Evolutionary conservation across 805 yeast genomes (phyloP).

Genomic region (Suhomyces sp.): DNA sequence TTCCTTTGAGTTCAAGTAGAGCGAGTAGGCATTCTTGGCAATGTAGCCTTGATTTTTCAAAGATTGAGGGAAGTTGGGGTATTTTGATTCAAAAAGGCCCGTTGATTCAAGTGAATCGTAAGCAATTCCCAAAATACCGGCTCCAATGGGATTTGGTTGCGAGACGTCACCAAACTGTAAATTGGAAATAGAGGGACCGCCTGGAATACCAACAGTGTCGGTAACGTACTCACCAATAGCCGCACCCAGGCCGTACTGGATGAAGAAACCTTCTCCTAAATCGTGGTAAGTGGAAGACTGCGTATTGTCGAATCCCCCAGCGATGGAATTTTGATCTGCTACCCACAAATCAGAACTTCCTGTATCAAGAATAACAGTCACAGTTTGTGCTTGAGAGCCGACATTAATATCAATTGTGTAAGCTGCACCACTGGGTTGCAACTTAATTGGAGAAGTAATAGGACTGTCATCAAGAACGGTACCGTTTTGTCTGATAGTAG

Average conservation of each 20-base stretch:
- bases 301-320: conserved; percentile 19
- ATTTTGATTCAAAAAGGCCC: neutral
- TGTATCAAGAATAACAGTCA: conserved; percentile 11
- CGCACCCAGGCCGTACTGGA: conserved; percentile 20
- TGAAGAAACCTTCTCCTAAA: neutral
- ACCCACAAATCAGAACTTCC: conserved; percentile 12
- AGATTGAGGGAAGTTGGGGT: conserved; percentile 15
- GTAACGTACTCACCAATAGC: conserved; percentile 6
- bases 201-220: conserved; percentile 4
- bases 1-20: conserved; percentile 19
- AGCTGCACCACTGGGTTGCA: neutral
- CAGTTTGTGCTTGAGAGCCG: conserved; percentile 8
- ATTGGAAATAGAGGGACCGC: conserved; percentile 6
- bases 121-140: conserved; percentile 11
- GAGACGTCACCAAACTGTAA: conserved; percentile 8
- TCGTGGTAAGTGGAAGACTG: conserved; percentile 7
- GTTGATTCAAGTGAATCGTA: neutral
- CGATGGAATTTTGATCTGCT: neutral
- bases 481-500: neutral
- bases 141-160: conserved; percentile 5
- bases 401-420: conserved; percentile 5
- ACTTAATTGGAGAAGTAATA: neutral
- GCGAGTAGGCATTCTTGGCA: conserved; percentile 19
- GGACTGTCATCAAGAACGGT: neutral
- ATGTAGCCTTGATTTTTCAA: conserved; percentile 28